Evolutionary conservation across 1,139 yeast species (phyloP), one percentile per base, ranked within the genome.

Genomic region (Zygoascus hellenicus): DNA sequence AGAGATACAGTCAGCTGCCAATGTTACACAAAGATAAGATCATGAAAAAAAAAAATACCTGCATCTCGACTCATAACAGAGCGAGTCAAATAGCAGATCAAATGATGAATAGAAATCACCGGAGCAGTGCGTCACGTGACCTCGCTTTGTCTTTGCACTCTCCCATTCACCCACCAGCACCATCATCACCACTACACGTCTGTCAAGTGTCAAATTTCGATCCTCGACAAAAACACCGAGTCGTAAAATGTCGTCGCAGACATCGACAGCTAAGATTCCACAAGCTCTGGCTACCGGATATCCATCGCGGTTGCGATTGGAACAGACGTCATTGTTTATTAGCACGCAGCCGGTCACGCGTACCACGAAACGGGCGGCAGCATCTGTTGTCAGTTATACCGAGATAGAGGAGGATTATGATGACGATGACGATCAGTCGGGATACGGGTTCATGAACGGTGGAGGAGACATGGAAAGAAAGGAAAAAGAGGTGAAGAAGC

Each of bases 331-430:
- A 11, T 68, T 89, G 38, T 77, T 83, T 52, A 75, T 83, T 43
- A 77, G 88, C 2, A 61, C 68, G n/a, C 83, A 85, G 4, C 88
- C 90, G 2, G 81, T 83, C 2, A 79, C 88, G 6, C 76, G 96
- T 54, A 76, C 84, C 36, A 84, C 89, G 33, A 88, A 88, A 61
- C 76, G 97, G 58, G 81, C 89, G 3, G 71, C 76, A 13, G 55
- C 60, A 2, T 53, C 79, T 46, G 83, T 81, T 44, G 80, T 88
- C 46, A 88, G 85, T 63, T 90, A 89, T 60, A 92, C 96, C 0
- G 97, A 89, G 58, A 65, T 76, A 47, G 88, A 81, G 65, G 84
- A 81, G 52, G 95, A 85, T 58, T 78, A 76, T 52, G 95, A 86
- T 51, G 77, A 79, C 50, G 86, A 82, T 42, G 87, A 81, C 36